Evolutionary conservation across 2,329 filamentous ascomycete genomes (phyloP), one percentile per base, ranked within the genome.

Genomic region (Pseudocercospora fuligena): DNA sequence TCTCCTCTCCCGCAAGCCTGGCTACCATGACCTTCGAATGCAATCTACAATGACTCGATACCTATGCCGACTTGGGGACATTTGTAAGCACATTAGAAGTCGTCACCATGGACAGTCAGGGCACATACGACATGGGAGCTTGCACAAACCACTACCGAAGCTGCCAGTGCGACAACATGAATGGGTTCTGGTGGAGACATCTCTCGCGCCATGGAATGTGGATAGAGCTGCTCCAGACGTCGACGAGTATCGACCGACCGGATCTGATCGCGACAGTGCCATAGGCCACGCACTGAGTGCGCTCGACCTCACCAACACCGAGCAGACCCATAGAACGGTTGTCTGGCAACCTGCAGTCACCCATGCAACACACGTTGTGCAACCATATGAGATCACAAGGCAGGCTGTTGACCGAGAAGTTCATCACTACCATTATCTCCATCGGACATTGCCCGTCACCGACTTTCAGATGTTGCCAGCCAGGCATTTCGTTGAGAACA

Each of bases 381-480:
- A 64, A 33, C 65, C 65, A 12, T 51, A 64, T 31, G 61, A 67
- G 43, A 57, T 67, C 19, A 49, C 63, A 5, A 57, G 63, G 51
- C 58, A 53, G 12, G 71, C 73, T n/a, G 81, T 85, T 51, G 81
- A 80, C 11, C 82, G 84, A 36, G 84, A 86, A 66, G 84, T 86
- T 36, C 85, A 87, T 75, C 82, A 82, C 36, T 80, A 87, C 71
- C 81, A 86, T 64, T 74, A 84, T 40, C 82, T 81, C 65, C 83
- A 86, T 64, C 81, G 82, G 21, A 78, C 84, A n/a, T 81, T 84
- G 31, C 85, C 85, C 1, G 79, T 87, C n/a, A 78, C 82, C 31
- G 82, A 86, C 58, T 81, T 83, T 11, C 81, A 87, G 70, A 79
- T 86, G 6, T 78, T 86, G 1, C 84, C 85, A 2, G 76, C 85